A percentile compares a stretch with the other conserved stretches of the same genome.
Conservation (phyloP, 495 filamentous ascomycete species). For the Penicillium egyptiacum region DNA sequence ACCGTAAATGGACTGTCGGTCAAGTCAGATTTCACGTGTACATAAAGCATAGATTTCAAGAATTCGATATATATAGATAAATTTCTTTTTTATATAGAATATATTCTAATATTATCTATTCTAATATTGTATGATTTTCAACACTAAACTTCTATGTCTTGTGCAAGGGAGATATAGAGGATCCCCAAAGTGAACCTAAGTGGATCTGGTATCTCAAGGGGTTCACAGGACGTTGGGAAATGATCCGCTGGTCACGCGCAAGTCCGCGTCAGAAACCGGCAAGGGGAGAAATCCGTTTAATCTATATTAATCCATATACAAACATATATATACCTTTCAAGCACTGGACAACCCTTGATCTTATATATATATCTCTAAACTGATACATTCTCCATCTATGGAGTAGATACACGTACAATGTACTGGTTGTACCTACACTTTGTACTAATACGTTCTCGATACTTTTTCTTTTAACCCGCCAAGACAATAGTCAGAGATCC, state of each 20-base stretch:
- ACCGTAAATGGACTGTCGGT: slow-evolving; percentile 18
- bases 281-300: no score
- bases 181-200: slow-evolving; percentile 3
- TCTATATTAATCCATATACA: slow-evolving; percentile 3
- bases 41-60: no score
- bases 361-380: no score
- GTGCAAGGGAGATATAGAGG: slow-evolving; percentile 6
- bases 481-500: slow-evolving; percentile 16
- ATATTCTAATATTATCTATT: no score
- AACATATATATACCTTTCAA: no score
- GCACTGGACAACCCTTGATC: not conserved
- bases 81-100: no score
- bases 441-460: no score
- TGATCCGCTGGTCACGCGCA: slow-evolving; percentile 44
- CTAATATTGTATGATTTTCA: not conserved
- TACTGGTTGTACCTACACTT: no score
- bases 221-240: slow-evolving; percentile 11
- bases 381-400: not conserved
- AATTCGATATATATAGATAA: no score
- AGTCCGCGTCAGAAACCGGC: slow-evolving; percentile 5
- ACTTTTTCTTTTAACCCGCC: not conserved
- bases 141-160: not conserved
- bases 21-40: no score
- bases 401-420: no score
- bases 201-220: slow-evolving; percentile 11